Base-by-base conservation (phyloP, 192 early-diverging fungal genomes). In the Paraglomus brasilianum region DNA sequence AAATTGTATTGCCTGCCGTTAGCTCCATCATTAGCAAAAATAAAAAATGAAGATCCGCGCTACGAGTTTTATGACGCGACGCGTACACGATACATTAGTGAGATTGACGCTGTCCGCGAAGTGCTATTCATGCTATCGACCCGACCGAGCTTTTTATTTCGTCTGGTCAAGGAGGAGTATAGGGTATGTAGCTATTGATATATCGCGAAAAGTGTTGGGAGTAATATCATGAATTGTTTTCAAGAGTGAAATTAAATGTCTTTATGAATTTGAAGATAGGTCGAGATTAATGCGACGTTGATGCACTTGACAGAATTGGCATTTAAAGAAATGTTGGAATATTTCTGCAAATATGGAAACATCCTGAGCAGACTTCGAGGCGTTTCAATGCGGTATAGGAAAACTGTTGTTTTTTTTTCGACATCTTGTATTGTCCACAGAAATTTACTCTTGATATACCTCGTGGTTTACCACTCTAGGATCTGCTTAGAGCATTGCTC, bases 31-130 rank as follows among this genome's bases (percentile, higher is more conserved):
- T 42, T 81, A 0, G 50, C 39, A 39, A 19, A 70, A 17, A 13
- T 53, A 8, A 38, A 21, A 10, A 66, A 53, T 47, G 30, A 48
- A 65, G 57, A 67, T 52, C n/a, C 43, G 9, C 22, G 70, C 40
- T 47, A 71, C 15, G 44, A 53, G 24, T 75, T 70, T 36, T 17
- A 71, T 39, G 59, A 60, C 11, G 62, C 59, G 41, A 47, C 36
- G 11, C 21, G 36, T 6, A 15, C 48, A 8, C 55, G 51, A 43
- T 71, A 72, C 24, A 55, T 81, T 15, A 57, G 58, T 5, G 80
- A 81, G 44, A 40, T 72, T 19, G 75, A 76, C 48, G 66, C 74
- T 4, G 61, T 81, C 22, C 69, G 75, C 22, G 80, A 81, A 46
- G 62, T 81, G 4, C 38, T 76, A 8, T 78, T 74, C 21, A 47